These are phyloP conservation scores for Cunninghamia lanceolata DNA, from an alignment of 75 land plant genomes.

Conservation along the genomic window DNA sequence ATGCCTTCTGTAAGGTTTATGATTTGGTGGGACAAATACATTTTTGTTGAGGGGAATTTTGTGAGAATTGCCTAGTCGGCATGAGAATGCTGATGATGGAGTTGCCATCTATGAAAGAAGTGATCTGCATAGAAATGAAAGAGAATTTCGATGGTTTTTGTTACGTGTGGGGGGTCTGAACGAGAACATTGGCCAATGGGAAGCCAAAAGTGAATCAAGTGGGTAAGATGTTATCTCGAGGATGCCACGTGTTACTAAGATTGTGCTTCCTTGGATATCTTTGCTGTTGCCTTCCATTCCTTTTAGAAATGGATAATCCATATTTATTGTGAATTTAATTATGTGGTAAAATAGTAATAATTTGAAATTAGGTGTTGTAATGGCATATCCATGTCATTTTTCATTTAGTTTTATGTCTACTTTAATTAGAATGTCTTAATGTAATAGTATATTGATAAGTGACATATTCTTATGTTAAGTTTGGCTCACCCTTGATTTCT, in stretches of 20 bases:
- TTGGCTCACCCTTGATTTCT: too few relatives aligned
- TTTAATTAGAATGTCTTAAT: too few relatives aligned
- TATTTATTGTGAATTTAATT: too few relatives aligned
- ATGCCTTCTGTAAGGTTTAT: background rate
- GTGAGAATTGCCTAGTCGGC: background rate
- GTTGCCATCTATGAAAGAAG: background rate
- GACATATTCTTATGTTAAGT: too few relatives aligned
- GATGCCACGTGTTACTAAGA: background rate
- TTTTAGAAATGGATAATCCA: too few relatives aligned
- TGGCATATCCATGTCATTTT: too few relatives aligned
- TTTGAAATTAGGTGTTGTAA: too few relatives aligned
- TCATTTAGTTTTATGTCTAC: too few relatives aligned
- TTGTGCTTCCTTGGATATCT: too few relatives aligned
- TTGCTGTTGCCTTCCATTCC: too few relatives aligned
- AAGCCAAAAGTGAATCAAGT: background rate
- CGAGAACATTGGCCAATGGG: background rate
- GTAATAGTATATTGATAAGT: too few relatives aligned
- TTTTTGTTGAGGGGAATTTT: background rate
- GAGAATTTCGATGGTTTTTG: background rate
- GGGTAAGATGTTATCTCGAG: slow-evolving; percentile 5
- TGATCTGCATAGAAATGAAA: background rate
- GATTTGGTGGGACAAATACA: background rate
- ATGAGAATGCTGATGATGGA: background rate
- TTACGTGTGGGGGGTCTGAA: background rate
- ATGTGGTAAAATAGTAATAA: too few relatives aligned